Evolutionary conservation across 2,329 filamentous ascomycete species (phyloP).

Genomic region (Nothophaeocryptopus gaeumannii): DNA sequence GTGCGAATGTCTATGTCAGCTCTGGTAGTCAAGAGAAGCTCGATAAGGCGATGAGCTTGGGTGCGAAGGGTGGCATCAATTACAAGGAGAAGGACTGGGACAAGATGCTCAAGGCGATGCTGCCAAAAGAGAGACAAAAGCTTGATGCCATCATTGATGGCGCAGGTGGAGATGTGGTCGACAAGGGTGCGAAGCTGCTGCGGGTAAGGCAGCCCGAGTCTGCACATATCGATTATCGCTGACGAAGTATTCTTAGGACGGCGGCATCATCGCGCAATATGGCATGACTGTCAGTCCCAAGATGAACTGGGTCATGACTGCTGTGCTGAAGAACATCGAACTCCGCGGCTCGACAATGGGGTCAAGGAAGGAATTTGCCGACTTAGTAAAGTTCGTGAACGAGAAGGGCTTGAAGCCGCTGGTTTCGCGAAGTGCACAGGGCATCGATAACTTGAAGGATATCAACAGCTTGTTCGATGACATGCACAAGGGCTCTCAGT

Average conservation of each 20-base stretch:
- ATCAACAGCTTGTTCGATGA: slow-evolving; percentile 82
- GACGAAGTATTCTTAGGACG: slow-evolving; percentile 45
- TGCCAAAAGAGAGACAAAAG: slow-evolving; percentile 65
- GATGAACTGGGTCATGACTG: slow-evolving; percentile 82
- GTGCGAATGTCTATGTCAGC: slow-evolving; percentile 78
- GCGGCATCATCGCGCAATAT: slow-evolving; percentile 81
- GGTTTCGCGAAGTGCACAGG: slow-evolving; percentile 66
- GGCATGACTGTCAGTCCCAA: slow-evolving; percentile 86
- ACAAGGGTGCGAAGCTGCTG: slow-evolving; percentile 64
- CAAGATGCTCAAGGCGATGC: slow-evolving; percentile 61
- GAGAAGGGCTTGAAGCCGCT: slow-evolving; percentile 72
- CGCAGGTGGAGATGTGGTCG: slow-evolving; percentile 80
- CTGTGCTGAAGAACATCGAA: slow-evolving; percentile 83
- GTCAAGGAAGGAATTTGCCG: slow-evolving; percentile 80
- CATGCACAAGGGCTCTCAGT: slow-evolving; percentile 81
- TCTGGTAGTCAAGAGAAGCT: slow-evolving; percentile 75
- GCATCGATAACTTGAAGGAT: slow-evolving; percentile 71
- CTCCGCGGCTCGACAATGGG: slow-evolving; percentile 88
- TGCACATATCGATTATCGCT: neutral
- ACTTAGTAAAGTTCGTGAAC: slow-evolving; percentile 82
- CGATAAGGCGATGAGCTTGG: slow-evolving; percentile 65
- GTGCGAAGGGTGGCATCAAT: slow-evolving; percentile 75
- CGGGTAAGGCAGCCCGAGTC: slow-evolving; percentile 47
- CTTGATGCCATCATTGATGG: slow-evolving; percentile 87
- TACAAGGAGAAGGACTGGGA: slow-evolving; percentile 83